Evolutionary conservation across 2,329 filamentous ascomycete genomes (phyloP), one percentile per base, ranked within the genome.

Genomic region (Diaporthe sp.): DNA sequence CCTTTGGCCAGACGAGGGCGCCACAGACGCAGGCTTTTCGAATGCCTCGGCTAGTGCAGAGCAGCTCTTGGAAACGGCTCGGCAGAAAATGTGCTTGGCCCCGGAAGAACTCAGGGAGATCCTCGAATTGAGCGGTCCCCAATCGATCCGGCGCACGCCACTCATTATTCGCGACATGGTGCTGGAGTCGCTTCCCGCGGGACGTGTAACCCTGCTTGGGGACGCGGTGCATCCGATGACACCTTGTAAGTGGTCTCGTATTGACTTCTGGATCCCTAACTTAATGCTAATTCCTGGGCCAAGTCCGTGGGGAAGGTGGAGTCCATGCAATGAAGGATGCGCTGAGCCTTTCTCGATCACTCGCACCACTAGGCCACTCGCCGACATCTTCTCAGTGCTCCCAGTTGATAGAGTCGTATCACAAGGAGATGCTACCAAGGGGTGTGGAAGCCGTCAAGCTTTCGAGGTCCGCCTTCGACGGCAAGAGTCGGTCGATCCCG

Each of bases 1-100:
- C 22, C 51, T 74, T 49, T 73, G 63, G 31, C 39, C 74, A 12
- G 78, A 81, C 53, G 20, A 28, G 9, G 20, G 25, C 20, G 53
- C 42, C 31, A 57, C 68, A 22, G 39, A 47, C 8, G 51, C 68
- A 31, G 55, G 55, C 31, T 37, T 58, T 39, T n/a, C 55, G 55
- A 58, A 58, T n/a, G 31, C 55, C 17, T 12, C 55, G 15, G 55
- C 55, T 12, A 58, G 31, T 15, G 55, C 55, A 37, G 53, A 72
- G 51, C 68, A 72, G 51, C 57, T 55, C 51, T 44, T 72, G 8
- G 37, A 60, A 42, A 72, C 22, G 28, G 68, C 68, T 17, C 42
- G 34, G 25, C 53, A 44, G 39, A 42, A 72, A 44, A 57, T 58
- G 53, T 47, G 57, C 51, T n/a, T 60, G 10, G 68, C 55, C 17